Evolutionary conservation across 73 alveolate genomes (phyloP), one percentile per base, ranked within the genome.

Genomic region (Stentor coeruleus): DNA sequence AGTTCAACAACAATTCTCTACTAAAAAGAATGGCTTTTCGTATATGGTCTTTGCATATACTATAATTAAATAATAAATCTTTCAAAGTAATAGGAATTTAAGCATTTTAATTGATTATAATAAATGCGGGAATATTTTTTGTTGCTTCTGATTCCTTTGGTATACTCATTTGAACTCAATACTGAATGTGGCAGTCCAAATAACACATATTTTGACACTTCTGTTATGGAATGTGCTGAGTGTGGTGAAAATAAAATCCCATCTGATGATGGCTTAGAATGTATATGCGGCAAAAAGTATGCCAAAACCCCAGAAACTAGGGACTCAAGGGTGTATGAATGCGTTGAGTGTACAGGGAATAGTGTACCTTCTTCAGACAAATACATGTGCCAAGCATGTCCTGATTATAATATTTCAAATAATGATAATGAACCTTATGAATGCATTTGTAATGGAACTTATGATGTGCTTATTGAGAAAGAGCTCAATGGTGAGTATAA

Each of bases 201-300:
- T 14, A 66, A 33, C 33, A 26, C 26, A 26, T 75, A 36, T 39
- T 75, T 37, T 37, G 58, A 75, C 38, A 75, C 83, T 14, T 15
- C 83, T 14, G n/a, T 75, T n/a, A 37, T 75, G 83, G 31, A 37
- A 30, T 75, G 77, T 38, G 66, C 77, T 75, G 6, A 28, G 1
- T 75, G 83, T 2, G 72, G 72, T 20, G 66, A 75, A n/a, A 75
- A 75, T 75, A 37, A 75, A 75, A 33, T 75, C 6, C 36, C 35
- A 31, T 26, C 59, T 75, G n/a, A 15, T 20, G 83, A 75, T 2
- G 15, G 72, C 14, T 2, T 38, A 1, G 33, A 75, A 75, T 75
- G 83, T 38, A 39, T 14, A n/a, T 75, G 83, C 39, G 83, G 20
- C 6, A 75, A 75, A n/a, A 66, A 66, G 38, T 20, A 15, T 75